A percentile compares a stretch with the other conserved stretches of the same genome.
These are phyloP conservation scores for Suillus subaureus DNA, from an alignment of 768 basidiomycete genomes.

Conservation along the genomic window DNA sequence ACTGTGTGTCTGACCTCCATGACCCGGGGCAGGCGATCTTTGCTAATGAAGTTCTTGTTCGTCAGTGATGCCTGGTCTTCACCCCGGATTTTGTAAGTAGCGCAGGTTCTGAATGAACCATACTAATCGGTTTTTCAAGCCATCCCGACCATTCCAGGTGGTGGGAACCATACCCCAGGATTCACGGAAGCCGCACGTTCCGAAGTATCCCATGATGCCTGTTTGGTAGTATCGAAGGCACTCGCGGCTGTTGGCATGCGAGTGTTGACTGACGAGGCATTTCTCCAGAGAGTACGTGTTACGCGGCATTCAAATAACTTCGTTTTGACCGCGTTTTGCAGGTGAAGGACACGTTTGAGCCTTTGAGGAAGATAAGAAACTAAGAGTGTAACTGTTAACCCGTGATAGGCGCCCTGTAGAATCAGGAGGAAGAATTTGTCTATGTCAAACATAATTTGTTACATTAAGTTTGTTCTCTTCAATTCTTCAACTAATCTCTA, in stretches of 20 bases:
- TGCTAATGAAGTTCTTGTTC: slow-evolving; percentile 13
- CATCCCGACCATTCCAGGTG: slow-evolving; percentile 65
- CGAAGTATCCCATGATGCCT: slow-evolving; percentile 57
- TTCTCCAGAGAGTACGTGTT: slow-evolving; percentile 51
- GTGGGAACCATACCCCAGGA: slow-evolving; percentile 69
- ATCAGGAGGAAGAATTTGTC: not conserved
- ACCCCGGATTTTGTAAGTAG: slow-evolving; percentile 55
- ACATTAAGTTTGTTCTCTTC: not conserved
- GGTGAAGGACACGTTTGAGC: slow-evolving; percentile 47
- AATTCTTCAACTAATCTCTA: not conserved
- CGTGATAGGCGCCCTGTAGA: not conserved
- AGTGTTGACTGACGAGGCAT: slow-evolving; percentile 62
- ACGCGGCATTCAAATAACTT: not conserved
- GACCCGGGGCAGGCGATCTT: not conserved
- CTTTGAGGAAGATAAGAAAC: slow-evolving; percentile 42
- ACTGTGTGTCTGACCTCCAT: slow-evolving; percentile 43
- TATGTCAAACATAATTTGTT: not conserved
- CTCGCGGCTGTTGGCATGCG: slow-evolving; percentile 67
- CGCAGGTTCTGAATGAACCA: slow-evolving; percentile 3
- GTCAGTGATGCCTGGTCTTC: slow-evolving; percentile 52
- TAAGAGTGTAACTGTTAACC: slow-evolving; percentile 2
- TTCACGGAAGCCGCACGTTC: slow-evolving; percentile 63
- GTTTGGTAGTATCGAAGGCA: slow-evolving; percentile 61
- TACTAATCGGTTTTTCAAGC: slow-evolving; percentile 37
- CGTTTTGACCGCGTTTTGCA: slow-evolving; percentile 16